A percentile compares a stretch with the other conserved stretches of the same genome.
phyloP scores from a whole-genome alignment of 2,329 filamentous ascomycete species.

The Gyromitra esculenta region DNA sequence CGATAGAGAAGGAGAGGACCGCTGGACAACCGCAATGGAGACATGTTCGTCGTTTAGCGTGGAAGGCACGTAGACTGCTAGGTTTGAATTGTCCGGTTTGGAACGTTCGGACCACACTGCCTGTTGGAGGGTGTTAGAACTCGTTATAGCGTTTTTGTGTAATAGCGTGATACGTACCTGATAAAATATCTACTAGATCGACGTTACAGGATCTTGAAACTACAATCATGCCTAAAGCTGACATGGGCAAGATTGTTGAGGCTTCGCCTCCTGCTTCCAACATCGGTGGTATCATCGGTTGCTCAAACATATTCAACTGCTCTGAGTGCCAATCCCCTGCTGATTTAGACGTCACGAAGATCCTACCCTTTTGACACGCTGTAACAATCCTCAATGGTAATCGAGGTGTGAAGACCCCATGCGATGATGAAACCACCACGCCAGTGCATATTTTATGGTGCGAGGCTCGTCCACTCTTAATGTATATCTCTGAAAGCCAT shows the following conservation, averaged over 20 bases:
- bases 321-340: slow-evolving; percentile 63
- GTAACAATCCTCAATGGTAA: slow-evolving; percentile 63
- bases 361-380: slow-evolving; percentile 65
- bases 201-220: slow-evolving; percentile 68
- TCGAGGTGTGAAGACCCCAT: slow-evolving; percentile 56
- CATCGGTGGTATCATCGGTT: slow-evolving; percentile 41
- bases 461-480: slow-evolving; percentile 62
- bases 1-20: slow-evolving; percentile 71
- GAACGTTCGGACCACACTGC: slow-evolving; percentile 71
- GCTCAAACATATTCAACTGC: slow-evolving; percentile 61
- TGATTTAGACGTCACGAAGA: slow-evolving; percentile 64
- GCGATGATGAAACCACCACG: slow-evolving; percentile 65
- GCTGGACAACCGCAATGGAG: slow-evolving; percentile 67
- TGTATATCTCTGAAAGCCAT: slow-evolving; percentile 68
- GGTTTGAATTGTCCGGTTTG: slow-evolving; percentile 68
- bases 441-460: slow-evolving; percentile 67
- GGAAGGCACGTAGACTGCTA: slow-evolving; percentile 70
- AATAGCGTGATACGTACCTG: slow-evolving; percentile 44
- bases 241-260: slow-evolving; percentile 69
- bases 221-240: slow-evolving; percentile 70
- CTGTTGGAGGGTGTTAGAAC: slow-evolving; percentile 60
- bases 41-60: slow-evolving; percentile 66
- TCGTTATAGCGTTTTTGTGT: not conserved
- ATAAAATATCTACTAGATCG: slow-evolving; percentile 70
- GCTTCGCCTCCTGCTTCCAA: slow-evolving; percentile 61